Conservation (phyloP, 2,329 filamentous ascomycete genomes). For the Bipolaris oryzae region DNA sequence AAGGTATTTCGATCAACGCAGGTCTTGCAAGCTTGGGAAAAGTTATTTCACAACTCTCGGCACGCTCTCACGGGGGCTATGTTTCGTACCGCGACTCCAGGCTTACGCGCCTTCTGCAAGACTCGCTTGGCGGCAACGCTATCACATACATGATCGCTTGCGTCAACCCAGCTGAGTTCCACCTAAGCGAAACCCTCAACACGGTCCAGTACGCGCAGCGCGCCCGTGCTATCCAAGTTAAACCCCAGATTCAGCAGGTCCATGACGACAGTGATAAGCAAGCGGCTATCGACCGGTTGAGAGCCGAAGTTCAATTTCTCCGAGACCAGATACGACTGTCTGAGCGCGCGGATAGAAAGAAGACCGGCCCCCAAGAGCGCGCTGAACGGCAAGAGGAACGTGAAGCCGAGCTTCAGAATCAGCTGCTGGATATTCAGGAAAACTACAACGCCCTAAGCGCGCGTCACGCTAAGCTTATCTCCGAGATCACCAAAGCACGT, state of each 20-base stretch:
- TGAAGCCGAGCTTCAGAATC: slow-evolving; percentile 89
- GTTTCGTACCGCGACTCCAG: slow-evolving; percentile 99
- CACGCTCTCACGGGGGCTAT: slow-evolving; percentile 82
- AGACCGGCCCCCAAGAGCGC: slow-evolving; percentile 67
- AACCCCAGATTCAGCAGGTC: slow-evolving; percentile 91
- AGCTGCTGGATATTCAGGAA: slow-evolving; percentile 89
- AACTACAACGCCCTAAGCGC: slow-evolving; percentile 91
- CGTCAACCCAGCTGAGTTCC: slow-evolving; percentile 95
- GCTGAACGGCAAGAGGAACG: slow-evolving; percentile 80
- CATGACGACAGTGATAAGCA: slow-evolving; percentile 92
- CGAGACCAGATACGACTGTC: slow-evolving; percentile 89
- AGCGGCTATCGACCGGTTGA: slow-evolving; percentile 88
- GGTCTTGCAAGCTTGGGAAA: slow-evolving; percentile 94
- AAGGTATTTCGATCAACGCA: slow-evolving; percentile 98
- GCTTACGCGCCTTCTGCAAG: slow-evolving; percentile 90
- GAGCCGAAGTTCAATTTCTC: slow-evolving; percentile 90
- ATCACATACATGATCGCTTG: slow-evolving; percentile 99
- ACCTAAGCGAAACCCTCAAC: slow-evolving; percentile 95
- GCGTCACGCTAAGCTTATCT: slow-evolving; percentile 92
- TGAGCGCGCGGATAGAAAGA: slow-evolving; percentile 69
- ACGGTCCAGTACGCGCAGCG: slow-evolving; percentile 96
- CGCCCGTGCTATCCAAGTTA: slow-evolving; percentile 94
- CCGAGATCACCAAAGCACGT: slow-evolving; percentile 86
- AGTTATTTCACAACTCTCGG: slow-evolving; percentile 96
- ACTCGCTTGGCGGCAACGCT: slow-evolving; percentile 94